Conservation (phyloP, 2,329 filamentous ascomycete genomes). For the Leptographium galeiforme region DNA sequence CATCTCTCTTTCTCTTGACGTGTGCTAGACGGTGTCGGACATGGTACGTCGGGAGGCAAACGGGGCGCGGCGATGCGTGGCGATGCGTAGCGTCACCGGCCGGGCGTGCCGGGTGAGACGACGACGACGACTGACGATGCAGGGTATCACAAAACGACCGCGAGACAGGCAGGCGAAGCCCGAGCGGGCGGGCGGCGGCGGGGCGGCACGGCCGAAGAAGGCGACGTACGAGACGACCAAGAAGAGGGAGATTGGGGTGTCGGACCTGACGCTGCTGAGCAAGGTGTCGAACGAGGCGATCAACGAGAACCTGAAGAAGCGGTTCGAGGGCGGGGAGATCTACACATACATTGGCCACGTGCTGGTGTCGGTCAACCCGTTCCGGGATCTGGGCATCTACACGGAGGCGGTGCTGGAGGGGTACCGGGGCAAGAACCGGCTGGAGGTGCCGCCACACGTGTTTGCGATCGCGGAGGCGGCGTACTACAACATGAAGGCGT, state of each 20-base stretch:
- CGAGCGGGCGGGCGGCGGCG: conserved; percentile 27
- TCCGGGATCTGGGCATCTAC: conserved; percentile 94
- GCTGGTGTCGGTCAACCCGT: conserved; percentile 96
- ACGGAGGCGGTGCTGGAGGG: conserved; percentile 86
- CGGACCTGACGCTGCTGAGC: conserved; percentile 91
- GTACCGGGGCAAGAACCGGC: conserved; percentile 91
- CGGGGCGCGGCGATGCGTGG: not conserved
- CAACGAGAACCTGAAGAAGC: conserved; percentile 97
- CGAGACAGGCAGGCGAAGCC: conserved; percentile 32
- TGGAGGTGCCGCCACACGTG: conserved; percentile 91
- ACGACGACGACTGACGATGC: not conserved
- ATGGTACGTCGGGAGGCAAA: not conserved
- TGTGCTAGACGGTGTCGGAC: not conserved
- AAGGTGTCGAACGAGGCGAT: conserved; percentile 99
- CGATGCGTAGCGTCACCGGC: not conserved
- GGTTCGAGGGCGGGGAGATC: conserved; percentile 94
- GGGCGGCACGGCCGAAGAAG: conserved; percentile 67
- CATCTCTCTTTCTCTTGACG: not conserved
- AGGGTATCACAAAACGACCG: conserved; percentile 36
- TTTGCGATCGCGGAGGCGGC: conserved; percentile 92
- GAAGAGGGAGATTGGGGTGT: conserved; percentile 99
- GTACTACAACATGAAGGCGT: conserved; percentile 99
- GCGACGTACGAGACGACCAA: conserved; percentile 91
- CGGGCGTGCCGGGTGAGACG: conserved; percentile 13
- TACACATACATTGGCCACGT: conserved; percentile 99